Base-by-base conservation (phyloP, 768 basidiomycete species). In the Hemileccinum rubropunctum region DNA sequence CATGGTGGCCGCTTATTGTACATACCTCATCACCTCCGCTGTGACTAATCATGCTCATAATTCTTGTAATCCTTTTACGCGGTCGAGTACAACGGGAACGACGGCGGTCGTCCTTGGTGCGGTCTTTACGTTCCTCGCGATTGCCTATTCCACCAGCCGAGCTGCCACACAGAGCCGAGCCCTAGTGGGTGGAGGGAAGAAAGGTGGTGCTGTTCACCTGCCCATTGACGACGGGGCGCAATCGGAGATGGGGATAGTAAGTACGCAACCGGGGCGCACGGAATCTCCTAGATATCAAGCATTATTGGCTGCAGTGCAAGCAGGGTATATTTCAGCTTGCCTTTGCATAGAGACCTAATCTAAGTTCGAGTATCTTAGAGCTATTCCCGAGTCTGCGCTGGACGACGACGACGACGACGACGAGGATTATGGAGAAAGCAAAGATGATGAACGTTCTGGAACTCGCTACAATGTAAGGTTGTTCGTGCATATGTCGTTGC, bases 1-100 rank as follows among this genome's bases (percentile, higher is more conserved):
- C 40, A 95, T 98, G 88, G 95, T 99, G n/a, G 90, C 91, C 4
- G 91, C 86, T 2, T 99, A 99, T 68, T 97, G 91, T 73, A 93
- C 94, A 3, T 99, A 99, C 67, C 85, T 99, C 52, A 82, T 91
- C 58, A 88, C 91, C 27, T 94, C 91, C 15, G 97, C 97, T 4
- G 84, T 99, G 50, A 88, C 86, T 53, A 98, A 98, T 64, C 91
- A 95, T 70, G 82, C 83, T 8, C 88, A 95, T 59, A 76, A 82
- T 47, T 72, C 76, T 18, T 99, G 97, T 75, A 98, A 98, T 67
- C 97, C 97, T 0, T 77, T 98, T 10, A 84, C 83, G 42, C 79
- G 81, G 51, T 75, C 76, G 38, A 75, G 73, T 20, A 80, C 81
- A 42, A 89, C 95, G 1, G 83, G 86, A 52, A 92, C 84, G 33